Evolutionary conservation across 2,329 filamentous ascomycete species (phyloP), one percentile per base, ranked within the genome.

Genomic region (Aphanoascus verrucosus): DNA sequence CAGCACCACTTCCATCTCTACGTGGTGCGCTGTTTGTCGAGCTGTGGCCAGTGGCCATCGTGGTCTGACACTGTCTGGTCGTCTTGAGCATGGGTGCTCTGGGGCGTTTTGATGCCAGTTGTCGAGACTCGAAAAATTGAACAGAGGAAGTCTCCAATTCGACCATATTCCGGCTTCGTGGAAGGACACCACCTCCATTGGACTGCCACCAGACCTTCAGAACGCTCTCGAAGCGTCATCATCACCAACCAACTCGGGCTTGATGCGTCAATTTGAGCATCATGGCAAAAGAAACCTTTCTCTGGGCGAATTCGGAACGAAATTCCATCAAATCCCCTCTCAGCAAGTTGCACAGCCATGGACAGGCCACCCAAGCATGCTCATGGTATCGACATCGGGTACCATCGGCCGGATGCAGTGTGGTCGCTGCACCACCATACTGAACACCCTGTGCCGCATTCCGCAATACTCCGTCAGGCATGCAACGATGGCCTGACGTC

Each of bases 351-450:
- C 38, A 41, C 7, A 8, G 19, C 11, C 38, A 8, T 41, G 47
- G 35, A 17, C 31, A 31, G 15, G n/a, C 12, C 47, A 41, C n/a
- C 15, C 47, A 31, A 23, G 19, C 31, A 37, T 1, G 31, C 19
- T 23, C 48, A 43, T 34, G 38, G 37, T 32, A 31, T 20, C 20
- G 34, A 43, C 11, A 17, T 51, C 49, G 49, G 49, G 49, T 51
- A 51, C 15, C 49, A 37, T 43, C 49, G 49, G 49, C 31, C 49
- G 43, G 43, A 9, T 42, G 17, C 12, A 49, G 17, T 11, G 14
- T 32, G 4, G 20, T 51, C 48, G 38, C 38, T 50, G 48, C 48
- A 42, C 40, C 40, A 51, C 40, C 48, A 41, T 37, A 28, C 49
- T 11, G n/a, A 15, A 43, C 49, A 14, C 38, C 14, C 7, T 7